A percentile compares a stretch with the other conserved stretches of the same genome.
Conservation (phyloP, 2,329 filamentous ascomycete species). For the Thelonectria rubi region DNA sequence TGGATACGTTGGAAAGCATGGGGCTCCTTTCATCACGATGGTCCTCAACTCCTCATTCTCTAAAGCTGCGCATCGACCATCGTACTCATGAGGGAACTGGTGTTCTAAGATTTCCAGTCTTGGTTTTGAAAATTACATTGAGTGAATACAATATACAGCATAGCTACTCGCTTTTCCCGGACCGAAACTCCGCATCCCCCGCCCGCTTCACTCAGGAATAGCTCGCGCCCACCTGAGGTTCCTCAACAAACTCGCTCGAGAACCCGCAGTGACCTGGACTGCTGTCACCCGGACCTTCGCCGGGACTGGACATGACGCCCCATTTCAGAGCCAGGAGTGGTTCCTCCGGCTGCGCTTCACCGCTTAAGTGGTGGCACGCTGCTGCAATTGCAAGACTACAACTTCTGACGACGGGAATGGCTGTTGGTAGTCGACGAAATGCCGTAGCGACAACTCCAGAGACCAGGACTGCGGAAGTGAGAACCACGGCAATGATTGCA, state of each 20-base stretch:
- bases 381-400: slow-evolving; percentile 24
- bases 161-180: not conserved
- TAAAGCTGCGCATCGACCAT: too few species aligned
- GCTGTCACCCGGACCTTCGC: not conserved
- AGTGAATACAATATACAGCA: not conserved
- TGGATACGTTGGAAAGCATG: too few species aligned
- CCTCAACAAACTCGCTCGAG: slow-evolving; percentile 13
- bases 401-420: slow-evolving; percentile 10
- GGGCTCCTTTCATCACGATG: too few species aligned
- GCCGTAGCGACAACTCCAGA: not conserved
- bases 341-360: slow-evolving; percentile 3
- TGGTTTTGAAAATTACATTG: too few species aligned
- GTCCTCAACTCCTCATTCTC: too few species aligned
- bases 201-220: not conserved
- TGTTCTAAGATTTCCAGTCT: too few species aligned
- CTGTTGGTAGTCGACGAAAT: slow-evolving; percentile 4
- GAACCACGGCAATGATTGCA: slow-evolving; percentile 16
- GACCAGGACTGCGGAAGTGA: not conserved
- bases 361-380: slow-evolving; percentile 15
- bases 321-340: slow-evolving; percentile 3
- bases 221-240: not conserved
- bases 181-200: not conserved
- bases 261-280: slow-evolving; percentile 16
- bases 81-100: too few species aligned
- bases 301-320: slow-evolving; percentile 12